Evolutionary conservation across 345 rosid genomes (phyloP).

Genomic region (Citrus glauca): DNA sequence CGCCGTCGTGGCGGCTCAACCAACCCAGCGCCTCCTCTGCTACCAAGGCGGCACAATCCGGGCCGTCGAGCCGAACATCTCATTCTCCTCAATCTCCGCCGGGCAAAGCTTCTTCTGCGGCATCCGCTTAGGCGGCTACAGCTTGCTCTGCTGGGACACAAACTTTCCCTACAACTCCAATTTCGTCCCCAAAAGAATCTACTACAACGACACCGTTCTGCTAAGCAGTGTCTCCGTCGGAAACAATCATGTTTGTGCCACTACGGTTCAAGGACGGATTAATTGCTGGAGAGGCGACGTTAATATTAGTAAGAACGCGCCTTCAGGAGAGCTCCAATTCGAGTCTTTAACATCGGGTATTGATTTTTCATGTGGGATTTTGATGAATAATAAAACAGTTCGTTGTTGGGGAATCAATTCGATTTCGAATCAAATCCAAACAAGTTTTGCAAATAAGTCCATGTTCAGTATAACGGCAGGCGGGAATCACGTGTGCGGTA

Average conservation of each 20-base stretch:
- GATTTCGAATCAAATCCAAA: conserved; percentile 34
- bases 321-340: conserved; percentile 22
- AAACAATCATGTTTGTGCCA: conserved; percentile 61
- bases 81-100: conserved; percentile 67
- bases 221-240: conserved; percentile 53
- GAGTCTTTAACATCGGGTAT: conserved; percentile 57
- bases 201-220: conserved; percentile 35
- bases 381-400: conserved; percentile 16
- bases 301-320: background rate
- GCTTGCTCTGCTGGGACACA: conserved; percentile 65
- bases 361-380: conserved; percentile 72
- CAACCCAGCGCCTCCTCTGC: conserved; percentile 46
- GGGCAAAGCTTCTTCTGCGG: conserved; percentile 63
- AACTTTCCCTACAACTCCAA: background rate
- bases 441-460: conserved; percentile 37
- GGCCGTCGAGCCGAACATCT: conserved; percentile 43
- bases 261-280: conserved; percentile 34
- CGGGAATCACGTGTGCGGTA: conserved; percentile 70
- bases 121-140: conserved; percentile 53
- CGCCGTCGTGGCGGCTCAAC: conserved; percentile 43
- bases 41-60: conserved; percentile 23
- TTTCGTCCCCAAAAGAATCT: conserved; percentile 41
- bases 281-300: conserved; percentile 53
- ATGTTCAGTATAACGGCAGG: conserved; percentile 64
- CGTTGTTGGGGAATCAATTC: conserved; percentile 58